Conservation (phyloP, 2,329 filamentous ascomycete genomes). For the Bipolaris oryzae region DNA sequence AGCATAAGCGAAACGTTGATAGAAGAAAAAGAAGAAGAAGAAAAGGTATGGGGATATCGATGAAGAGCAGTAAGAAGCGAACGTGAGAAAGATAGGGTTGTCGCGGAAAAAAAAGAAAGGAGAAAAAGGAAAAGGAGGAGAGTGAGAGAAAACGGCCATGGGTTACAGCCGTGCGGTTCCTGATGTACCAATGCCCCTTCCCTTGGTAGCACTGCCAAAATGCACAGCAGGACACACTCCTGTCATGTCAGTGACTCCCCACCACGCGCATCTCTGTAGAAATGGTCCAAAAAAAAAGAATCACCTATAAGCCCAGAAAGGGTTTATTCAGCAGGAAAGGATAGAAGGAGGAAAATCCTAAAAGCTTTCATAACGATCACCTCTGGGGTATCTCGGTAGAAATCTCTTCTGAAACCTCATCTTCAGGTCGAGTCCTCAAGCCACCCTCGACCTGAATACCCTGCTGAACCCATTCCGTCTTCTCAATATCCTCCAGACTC, state of each 20-base stretch:
- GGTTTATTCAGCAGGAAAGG: constrained; percentile 1
- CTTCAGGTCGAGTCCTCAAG: constrained; percentile 59
- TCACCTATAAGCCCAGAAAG: neutral
- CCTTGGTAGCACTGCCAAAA: too few relatives aligned
- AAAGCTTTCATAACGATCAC: constrained; percentile 36
- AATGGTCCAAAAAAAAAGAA: neutral
- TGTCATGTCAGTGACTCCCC: too few relatives aligned
- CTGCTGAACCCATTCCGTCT: constrained; percentile 74
- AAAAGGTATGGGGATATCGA: constrained; percentile 13
- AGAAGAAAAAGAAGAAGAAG: neutral
- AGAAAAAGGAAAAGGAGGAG: neutral
- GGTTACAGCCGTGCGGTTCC: too few relatives aligned
- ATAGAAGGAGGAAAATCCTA: constrained; percentile 4
- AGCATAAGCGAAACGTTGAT: neutral
- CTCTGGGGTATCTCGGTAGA: constrained; percentile 23
- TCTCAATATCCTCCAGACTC: constrained; percentile 73
- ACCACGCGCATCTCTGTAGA: neutral
- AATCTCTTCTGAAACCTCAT: constrained; percentile 40
- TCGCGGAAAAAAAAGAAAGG: neutral
- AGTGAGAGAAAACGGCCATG: neutral
- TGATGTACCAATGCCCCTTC: neutral
- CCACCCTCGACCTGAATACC: constrained; percentile 72
- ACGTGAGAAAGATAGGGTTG: constrained; percentile 4
- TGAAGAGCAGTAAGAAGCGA: constrained; percentile 3
- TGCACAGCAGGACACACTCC: too few relatives aligned